Evolutionary conservation across 179 eudicot genomes (phyloP).

Genomic region (Nepenthes alata): DNA sequence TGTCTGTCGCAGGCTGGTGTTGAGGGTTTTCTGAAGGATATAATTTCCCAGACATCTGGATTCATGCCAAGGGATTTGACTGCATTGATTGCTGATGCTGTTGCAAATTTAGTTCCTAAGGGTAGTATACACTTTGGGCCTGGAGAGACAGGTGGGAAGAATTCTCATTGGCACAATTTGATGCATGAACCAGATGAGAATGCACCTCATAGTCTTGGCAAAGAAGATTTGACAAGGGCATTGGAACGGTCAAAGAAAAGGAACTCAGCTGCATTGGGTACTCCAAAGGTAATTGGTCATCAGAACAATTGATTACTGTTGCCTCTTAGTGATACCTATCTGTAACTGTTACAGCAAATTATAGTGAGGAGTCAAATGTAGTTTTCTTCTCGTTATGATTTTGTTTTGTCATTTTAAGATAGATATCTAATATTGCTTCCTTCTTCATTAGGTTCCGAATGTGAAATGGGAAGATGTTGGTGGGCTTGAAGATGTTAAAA

Average conservation of each 20-base stretch:
- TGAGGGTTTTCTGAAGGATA: conserved; percentile 57
- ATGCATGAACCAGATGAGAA: conserved; percentile 20
- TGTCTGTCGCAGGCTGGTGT: conserved; percentile 41
- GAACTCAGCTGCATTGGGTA: conserved; percentile 84
- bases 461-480: conserved; percentile 99
- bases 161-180: conserved; percentile 12
- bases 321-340: neutral
- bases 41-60: conserved; percentile 88
- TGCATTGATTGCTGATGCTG: conserved; percentile 86
- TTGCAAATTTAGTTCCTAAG: conserved; percentile 40
- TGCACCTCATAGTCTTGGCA: conserved; percentile 26
- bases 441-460: conserved; percentile 57
- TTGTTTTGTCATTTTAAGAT: neutral
- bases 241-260: conserved; percentile 79
- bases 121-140: conserved; percentile 21
- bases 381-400: neutral
- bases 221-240: conserved; percentile 55
- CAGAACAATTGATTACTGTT: neutral
- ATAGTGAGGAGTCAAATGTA: neutral
- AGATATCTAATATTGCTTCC: conserved; percentile 8
- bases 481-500: conserved; percentile 98
- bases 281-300: conserved; percentile 63
- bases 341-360: neutral
- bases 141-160: conserved; percentile 16
- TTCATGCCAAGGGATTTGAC: conserved; percentile 75